Base-by-base conservation (phyloP, 2,329 filamentous ascomycete species). In the Triangularia setosa region DNA sequence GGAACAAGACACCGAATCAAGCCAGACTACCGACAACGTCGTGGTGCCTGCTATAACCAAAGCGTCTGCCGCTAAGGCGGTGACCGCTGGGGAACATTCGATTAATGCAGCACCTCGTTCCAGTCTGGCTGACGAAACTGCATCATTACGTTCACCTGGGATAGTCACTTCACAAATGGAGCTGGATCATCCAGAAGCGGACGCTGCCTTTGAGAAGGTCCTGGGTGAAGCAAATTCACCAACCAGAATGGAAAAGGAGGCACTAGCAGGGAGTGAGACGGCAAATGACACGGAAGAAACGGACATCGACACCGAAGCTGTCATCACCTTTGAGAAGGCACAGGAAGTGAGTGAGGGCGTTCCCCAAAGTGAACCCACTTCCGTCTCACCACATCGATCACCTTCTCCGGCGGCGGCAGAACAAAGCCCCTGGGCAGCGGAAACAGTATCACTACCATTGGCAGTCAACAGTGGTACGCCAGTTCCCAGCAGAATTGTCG, bases 401-500 rank as follows among this genome's bases (percentile, higher is more conserved):
- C 18, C 56, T 9, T 11, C 14, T 14, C 27, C 56, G 3, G n/a
- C 25, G 14, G 28, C 61, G 21, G 25, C 58, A 14, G 24, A 18
- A 1, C 64, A 69, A 57, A 66, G 64, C 16, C 65, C 67, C 5
- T 66, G 64, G 65, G 55, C 18, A 14, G 35, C 54, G 8, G 57
- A 58, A 18, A 16, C n/a, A 27, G n/a, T 35, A 11, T 54, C 16
- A 12, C 16, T 48, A 27, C 18, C 57, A 4, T 23, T 48, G 40
- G 40, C 11, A 8, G n/a, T 7, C 16, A 24, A 18, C 12, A 16
- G 12, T 24, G 21, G 30, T n/a, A 57, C n/a, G 11, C 62, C 18
- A 61, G 69, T 64, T 71, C 72, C 52, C 69, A 74, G 61, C 74
- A 76, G 63, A 75, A 72, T 27, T 74, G 74, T 1, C 76, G 74